phyloP scores from a whole-genome alignment of 73 alveolate species.

The Paramecium primaurelia region DNA sequence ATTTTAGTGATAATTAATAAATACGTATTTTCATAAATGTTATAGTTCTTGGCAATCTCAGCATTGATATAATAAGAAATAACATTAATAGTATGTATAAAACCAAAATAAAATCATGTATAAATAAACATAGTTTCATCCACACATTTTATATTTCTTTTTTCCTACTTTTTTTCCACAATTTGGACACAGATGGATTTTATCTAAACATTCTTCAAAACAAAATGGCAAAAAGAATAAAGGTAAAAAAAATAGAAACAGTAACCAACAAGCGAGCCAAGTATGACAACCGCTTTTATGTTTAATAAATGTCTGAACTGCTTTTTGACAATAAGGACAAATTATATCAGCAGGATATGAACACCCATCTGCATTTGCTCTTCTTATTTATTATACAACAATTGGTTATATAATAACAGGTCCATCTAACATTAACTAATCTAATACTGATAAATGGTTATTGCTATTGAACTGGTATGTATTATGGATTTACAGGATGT shows the following conservation, averaged over 20 bases:
- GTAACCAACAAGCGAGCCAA: neutral
- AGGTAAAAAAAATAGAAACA: neutral
- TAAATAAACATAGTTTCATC: neutral
- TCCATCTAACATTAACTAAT: neutral
- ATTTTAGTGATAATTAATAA: neutral
- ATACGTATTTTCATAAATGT: neutral
- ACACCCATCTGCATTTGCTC: conserved; percentile 27
- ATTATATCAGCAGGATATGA: neutral
- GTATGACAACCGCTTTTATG: neutral
- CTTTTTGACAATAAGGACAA: conserved; percentile 1
- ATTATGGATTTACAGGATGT: neutral
- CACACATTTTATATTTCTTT: conserved; percentile 6
- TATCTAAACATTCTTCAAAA: conserved; percentile 32
- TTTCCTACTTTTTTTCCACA: conserved; percentile 25
- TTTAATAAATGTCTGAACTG: neutral
- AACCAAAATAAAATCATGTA: neutral
- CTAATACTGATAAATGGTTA: neutral
- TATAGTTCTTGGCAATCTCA: neutral
- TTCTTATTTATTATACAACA: neutral
- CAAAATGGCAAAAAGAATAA: conserved; percentile 25
- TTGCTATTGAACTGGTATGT: neutral
- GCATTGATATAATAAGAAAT: neutral
- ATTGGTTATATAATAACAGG: neutral
- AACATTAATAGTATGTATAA: neutral
- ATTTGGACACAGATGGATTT: neutral